Base-by-base conservation (phyloP, 345 rosid species). In the Camelina laxa region DNA sequence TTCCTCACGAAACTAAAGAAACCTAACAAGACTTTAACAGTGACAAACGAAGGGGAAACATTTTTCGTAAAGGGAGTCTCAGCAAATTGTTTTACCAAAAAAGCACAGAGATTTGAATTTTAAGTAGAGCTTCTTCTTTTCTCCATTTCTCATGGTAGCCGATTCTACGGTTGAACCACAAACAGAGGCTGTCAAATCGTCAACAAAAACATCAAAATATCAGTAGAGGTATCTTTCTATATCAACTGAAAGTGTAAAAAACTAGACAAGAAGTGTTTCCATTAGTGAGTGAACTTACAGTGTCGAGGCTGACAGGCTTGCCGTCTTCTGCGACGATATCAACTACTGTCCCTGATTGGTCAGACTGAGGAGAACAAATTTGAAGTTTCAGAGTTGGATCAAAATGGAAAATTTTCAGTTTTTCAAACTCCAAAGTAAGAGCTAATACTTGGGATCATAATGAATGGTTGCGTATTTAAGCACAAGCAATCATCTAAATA, bases 271-370 rank as follows among this genome's bases (percentile, higher is more conserved):
- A 17, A 53, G 22, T 53, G 9, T 24, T 33, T 39, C 44, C 1
- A 1, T 35, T 73, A n/a, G n/a, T n/a, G 6, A 33, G 59, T 56
- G 24, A 78, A 83, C 92, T 83, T 68, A 92, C 93, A 54, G 63
- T 81, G 79, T 88, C 97, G 21, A 88, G 80, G 53, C 88, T 87
- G 31, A 88, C 91, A 24, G 92, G 70, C 80, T 92, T 88, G 59
- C 89, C 84, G 39, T 90, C 97, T 80, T 88, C 96, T n/a, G 65
- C 88, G n/a, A 90, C 54, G 58, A 87, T 76, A 71, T 90, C 96
- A 2, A 90, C 89, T 69, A 90, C 33, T 5, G 96, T 88, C 83
- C 97, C 97, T 7, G 94, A 62, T 65, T 81, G 87, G 80, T 90
- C 94, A 69, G 94, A 90, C 96, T 90, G 80, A 21, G 24, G 44